Evolutionary conservation across 2,329 filamentous ascomycete genomes (phyloP), one percentile per base, ranked within the genome.

Genomic region (Plenodomus tracheiphilus): DNA sequence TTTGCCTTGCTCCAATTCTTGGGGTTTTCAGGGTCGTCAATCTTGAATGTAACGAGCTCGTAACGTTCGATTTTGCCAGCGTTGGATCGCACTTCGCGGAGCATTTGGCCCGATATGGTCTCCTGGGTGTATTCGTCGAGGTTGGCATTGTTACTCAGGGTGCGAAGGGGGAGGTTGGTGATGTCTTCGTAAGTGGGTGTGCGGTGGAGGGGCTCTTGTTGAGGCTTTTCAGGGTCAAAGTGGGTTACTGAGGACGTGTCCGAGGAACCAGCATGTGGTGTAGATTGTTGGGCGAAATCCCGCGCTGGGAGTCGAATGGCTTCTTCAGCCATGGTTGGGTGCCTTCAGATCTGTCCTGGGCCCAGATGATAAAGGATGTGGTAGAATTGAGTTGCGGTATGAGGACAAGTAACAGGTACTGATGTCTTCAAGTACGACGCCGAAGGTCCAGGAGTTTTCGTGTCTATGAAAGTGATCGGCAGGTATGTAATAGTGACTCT

Each of bases 1-100:
- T 77, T 87, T 1, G 74, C 76, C 70, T 90, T 91, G 47, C 81
- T 84, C 88, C 88, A 94, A 71, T 93, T 94, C 79, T 93, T 93
- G 0, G 90, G 89, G 64, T 93, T 93, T 56, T 86, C 87, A 0
- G 83, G 81, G 67, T 94, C 89, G 49, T 85, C 76, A 2, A 85
- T 79, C 3, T 79, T 81, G 65, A 94, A 96, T 0, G 86, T 88
- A 28, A 89, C 85, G 9, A 89, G 75, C 49, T 85, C 83, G 65
- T 82, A 85, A 52, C 68, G 56, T 47, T 75, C 67, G n/a, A 77
- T 68, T 43, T 75, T 69, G 2, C 79, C 78, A 2, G 75, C 77
- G 40, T 86, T 81, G 3, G 88, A 83, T 57, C 73, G 74, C 17
- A 79, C 69, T 34, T 74, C 72, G 58, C 75, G 78, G 19, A 83